Evolutionary conservation across 2,329 filamentous ascomycete genomes (phyloP), one percentile per base, ranked within the genome.

Genomic region (Aureobasidium subglaciale): DNA sequence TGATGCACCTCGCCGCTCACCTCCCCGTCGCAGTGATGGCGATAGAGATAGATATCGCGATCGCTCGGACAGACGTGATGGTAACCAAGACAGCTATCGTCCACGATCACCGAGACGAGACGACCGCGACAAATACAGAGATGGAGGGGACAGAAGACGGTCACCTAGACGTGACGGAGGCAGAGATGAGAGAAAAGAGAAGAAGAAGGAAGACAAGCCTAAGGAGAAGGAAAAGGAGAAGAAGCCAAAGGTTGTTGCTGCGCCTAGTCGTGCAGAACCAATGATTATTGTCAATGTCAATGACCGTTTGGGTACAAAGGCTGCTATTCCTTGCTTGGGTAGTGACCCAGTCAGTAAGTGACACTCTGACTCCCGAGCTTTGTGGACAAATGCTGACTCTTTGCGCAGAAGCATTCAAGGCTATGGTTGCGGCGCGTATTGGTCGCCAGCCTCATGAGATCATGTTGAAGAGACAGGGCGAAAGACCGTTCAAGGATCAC

Each of bases 221-320:
- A 63, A 65, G 49, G 57, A 62, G 18, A 63, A 66, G 37, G 63
- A 67, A 30, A 64, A 63, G 45, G 61, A 59, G 38, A 57, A 58
- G 20, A 57, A 58, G 40, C 45, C 57, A 5, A 60, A 63, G 43
- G 59, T 60, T 35, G 40, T 54, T 20, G 54, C 54, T 35, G 53
- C 56, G 4, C 59, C 73, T 8, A 65, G 70, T 59, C 70, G 68
- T 35, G 73, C 77, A 5, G 87, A 95, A 67, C 86, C 90, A 56
- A 95, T 96, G 87, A 96, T 97, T 62, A 82, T 95, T 50, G 91
- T 97, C 16, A 84, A 92, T 65, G 84, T 97, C 67, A 97, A 97
- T 69, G 92, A 97, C 71, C 82, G 92, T n/a, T 76, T 97, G 32
- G 92, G 92, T 11, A 96, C 92, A n/a, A 96, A 96, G 67, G 89